A percentile compares a stretch with the other conserved stretches of the same genome.
Conservation (phyloP, 495 filamentous ascomycete species). For the Thermochaetoides thermophila region DNA sequence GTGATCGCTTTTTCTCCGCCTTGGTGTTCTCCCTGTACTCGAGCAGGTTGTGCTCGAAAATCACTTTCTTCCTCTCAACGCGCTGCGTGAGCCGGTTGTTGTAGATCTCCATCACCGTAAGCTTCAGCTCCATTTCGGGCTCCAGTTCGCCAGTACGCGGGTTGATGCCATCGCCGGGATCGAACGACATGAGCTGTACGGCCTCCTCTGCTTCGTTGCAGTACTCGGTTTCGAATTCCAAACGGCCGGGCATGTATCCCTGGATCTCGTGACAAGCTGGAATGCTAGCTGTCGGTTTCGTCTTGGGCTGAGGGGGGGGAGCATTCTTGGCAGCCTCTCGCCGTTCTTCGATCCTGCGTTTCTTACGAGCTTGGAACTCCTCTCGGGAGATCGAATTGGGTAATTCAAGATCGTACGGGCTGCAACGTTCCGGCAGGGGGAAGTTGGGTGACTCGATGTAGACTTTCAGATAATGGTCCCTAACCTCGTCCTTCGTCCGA, state of each 20-base stretch:
- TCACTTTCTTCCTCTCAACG: conserved; percentile 89
- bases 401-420: conserved; percentile 62
- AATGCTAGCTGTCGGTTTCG: conserved; percentile 86
- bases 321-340: conserved; percentile 79
- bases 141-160: conserved; percentile 68
- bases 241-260: conserved; percentile 93
- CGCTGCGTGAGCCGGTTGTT: conserved; percentile 81
- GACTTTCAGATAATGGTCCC: conserved; percentile 79
- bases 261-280: conserved; percentile 95
- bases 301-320: conserved; percentile 72
- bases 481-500: conserved; percentile 84
- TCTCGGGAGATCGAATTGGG: conserved; percentile 71
- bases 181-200: conserved; percentile 95
- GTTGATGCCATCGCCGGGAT: conserved; percentile 84
- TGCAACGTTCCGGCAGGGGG: conserved; percentile 70
- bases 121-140: conserved; percentile 90
- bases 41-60: conserved; percentile 86
- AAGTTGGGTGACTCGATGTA: conserved; percentile 74
- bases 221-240: conserved; percentile 97
- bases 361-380: conserved; percentile 87
- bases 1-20: conserved; percentile 83
- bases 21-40: conserved; percentile 83
- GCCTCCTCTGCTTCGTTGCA: conserved; percentile 97
- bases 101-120: conserved; percentile 98
- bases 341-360: conserved; percentile 80